phyloP scores from a whole-genome alignment of 148 eudicot species.

The Vaccinium vitisidaea region DNA sequence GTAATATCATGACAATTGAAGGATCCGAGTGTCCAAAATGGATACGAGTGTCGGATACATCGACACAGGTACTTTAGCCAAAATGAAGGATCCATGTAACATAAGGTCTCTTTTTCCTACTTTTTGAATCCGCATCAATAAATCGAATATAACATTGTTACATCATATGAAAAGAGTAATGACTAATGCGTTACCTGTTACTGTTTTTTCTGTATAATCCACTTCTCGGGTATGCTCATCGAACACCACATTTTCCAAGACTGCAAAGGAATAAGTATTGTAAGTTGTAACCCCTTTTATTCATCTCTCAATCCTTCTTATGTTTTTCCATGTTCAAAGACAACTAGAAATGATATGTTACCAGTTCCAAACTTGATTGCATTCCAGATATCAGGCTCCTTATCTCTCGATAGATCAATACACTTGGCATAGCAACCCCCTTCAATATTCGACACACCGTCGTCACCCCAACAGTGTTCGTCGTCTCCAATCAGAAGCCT shows the following conservation, averaged over 20 bases:
- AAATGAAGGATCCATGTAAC: too few relatives aligned
- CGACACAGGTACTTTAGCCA: too few relatives aligned
- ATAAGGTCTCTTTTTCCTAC: neutral
- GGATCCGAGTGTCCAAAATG: too few relatives aligned
- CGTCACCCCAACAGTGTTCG: slow-evolving; percentile 75
- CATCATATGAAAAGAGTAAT: neutral
- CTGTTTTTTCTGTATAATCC: slow-evolving; percentile 80
- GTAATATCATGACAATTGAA: too few relatives aligned
- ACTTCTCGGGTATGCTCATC: slow-evolving; percentile 90
- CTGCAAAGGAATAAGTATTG: slow-evolving; percentile 31
- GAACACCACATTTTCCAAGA: slow-evolving; percentile 88
- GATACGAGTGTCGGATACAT: too few relatives aligned
- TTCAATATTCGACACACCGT: slow-evolving; percentile 77
- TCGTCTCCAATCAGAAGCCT: slow-evolving; percentile 74
- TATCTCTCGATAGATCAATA: slow-evolving; percentile 66
- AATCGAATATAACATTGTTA: neutral
- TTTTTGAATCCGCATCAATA: neutral
- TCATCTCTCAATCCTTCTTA: neutral
- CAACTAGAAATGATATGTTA: neutral
- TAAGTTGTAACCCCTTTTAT: neutral
- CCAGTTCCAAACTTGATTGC: slow-evolving; percentile 70
- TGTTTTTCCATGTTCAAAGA: neutral
- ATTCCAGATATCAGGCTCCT: slow-evolving; percentile 84
- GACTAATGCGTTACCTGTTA: slow-evolving; percentile 55
- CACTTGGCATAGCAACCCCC: slow-evolving; percentile 94